Base-by-base conservation (phyloP, 371 early-diverging fungal genomes). In the Mortierella sp. region DNA sequence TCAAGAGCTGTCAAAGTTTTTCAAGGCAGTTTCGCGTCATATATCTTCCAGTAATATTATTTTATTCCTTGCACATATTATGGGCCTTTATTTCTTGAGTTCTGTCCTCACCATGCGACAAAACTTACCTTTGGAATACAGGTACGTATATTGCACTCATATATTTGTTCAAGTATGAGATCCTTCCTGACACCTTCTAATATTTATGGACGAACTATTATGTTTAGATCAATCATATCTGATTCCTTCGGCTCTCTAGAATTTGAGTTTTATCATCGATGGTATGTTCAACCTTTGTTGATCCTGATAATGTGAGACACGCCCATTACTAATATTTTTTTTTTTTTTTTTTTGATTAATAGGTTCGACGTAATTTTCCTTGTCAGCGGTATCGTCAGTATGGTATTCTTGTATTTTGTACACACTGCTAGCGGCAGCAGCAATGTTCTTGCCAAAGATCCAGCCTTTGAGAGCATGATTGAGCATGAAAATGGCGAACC, bases 71-170 rank as follows among this genome's bases (percentile, higher is more conserved):
- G 92, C 97, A 0, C 93, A 96, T 63, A 89, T 95, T 49, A 94
- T 97, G 94, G 96, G 96, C 31, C 93, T 96, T 85, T 98, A 98
- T 82, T 96, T 96, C 81, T 82, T 97, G 26, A 91, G 93, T 34
- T 91, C 95, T 0, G 92, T 97, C 8, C 83, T 98, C 47, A 93
- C 97, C 93, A 92, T 98, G 91, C 91, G 97, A 56, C 89, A 91
- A 84, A 95, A 86, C 59, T 62, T 98, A 65, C 97, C 98, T 2
- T 83, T 86, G 5, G 91, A 95, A 72, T 94, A 96, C 78, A 86
- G 94, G 89, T 70, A 56, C 10, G 47, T 59, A 53, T 59, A n/a
- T 19, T 43, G 17, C 32, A 35, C 34, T 34, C n/a, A 4, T n/a
- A 12, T 12, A 10, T 34, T 13, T n/a, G n/a, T 4, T 53, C 3